Percentiles rank a stretch among this genome's conserved stretches.
Evolutionary conservation across 208 protist genomes (phyloP).

Genomic region (Trypanosoma grayi): DNA sequence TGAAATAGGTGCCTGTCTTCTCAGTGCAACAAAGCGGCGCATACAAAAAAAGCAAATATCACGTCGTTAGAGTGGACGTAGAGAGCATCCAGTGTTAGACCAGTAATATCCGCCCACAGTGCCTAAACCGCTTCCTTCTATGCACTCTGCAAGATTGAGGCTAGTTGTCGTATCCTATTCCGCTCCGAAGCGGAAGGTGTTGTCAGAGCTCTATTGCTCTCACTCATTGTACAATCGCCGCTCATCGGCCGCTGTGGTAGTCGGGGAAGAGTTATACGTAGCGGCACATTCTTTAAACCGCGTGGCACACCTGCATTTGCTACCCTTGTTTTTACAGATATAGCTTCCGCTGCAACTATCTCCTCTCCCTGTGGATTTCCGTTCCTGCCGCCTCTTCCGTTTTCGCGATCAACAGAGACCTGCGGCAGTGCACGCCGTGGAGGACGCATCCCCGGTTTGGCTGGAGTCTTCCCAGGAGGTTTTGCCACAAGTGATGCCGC

Average conservation of each 20-base stretch:
- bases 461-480: neutral
- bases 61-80: too few species aligned
- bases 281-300: neutral
- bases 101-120: too few species aligned
- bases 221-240: neutral
- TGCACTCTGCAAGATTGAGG: conserved; percentile 10
- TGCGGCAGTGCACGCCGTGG: neutral
- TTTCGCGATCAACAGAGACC: neutral
- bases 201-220: neutral
- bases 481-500: neutral
- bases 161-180: conserved; percentile 12
- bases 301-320: neutral
- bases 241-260: neutral
- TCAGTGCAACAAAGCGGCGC: neutral
- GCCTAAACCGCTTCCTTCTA: too few species aligned
- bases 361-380: neutral
- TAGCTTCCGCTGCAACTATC: neutral
- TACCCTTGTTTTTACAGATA: neutral
- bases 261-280: conserved; percentile 3
- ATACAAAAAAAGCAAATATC: too few species aligned
- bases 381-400: neutral
- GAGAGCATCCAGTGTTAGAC: too few species aligned
- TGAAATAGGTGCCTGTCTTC: neutral
- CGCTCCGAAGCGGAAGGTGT: neutral
- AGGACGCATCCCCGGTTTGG: neutral